Evolutionary conservation across 208 protist species (phyloP).

Genomic region (Crithidia mellificae): DNA sequence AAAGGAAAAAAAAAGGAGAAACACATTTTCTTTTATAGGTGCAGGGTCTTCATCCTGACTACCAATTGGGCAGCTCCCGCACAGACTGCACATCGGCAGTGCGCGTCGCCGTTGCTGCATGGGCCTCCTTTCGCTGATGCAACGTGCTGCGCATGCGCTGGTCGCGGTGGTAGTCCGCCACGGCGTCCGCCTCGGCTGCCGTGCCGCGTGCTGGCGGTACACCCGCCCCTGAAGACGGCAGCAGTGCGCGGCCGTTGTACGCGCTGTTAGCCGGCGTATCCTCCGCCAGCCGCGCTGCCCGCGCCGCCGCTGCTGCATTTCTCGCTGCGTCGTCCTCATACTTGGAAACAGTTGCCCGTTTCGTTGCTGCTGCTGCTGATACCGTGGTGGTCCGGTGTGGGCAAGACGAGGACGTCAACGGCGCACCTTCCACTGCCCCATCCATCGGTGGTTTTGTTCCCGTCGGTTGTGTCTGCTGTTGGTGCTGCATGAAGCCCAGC

Average conservation of each 20-base stretch:
- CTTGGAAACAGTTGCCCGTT: no score
- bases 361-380: no score
- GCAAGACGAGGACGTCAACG: no score
- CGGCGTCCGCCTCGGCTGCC: slow-evolving; percentile 21
- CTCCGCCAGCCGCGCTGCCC: background rate
- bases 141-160: slow-evolving; percentile 15
- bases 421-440: no score
- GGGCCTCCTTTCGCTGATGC: background rate
- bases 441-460: no score
- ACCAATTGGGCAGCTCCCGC: slow-evolving; percentile 49
- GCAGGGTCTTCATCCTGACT: no score
- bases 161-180: slow-evolving; percentile 25
- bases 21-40: no score
- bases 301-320: background rate
- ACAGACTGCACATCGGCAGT: slow-evolving; percentile 45
- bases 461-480: no score
- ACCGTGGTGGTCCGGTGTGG: background rate
- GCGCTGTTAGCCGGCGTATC: background rate
- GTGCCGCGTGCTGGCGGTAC: slow-evolving; percentile 17
- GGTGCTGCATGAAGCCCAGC: slow-evolving; percentile 46
- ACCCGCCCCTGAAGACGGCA: slow-evolving; percentile 10
- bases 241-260: slow-evolving; percentile 11
- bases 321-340: background rate
- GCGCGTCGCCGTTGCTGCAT: slow-evolving; percentile 5
- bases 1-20: background rate